Evolutionary conservation across 441 rosid species (phyloP).

Genomic region (Brassica balearica): DNA sequence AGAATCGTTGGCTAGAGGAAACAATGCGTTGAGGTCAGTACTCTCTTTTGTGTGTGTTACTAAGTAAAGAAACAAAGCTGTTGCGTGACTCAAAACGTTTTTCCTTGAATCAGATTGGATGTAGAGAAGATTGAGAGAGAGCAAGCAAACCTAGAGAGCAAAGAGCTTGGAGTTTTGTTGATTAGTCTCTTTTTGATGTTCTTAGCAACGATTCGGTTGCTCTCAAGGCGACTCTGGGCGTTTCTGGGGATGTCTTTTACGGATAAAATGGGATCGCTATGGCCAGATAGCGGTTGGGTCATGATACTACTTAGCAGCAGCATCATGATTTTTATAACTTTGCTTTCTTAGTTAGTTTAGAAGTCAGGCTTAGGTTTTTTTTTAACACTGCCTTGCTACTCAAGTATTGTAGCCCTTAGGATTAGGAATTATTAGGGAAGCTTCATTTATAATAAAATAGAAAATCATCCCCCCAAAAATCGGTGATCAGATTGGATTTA

Average conservation of each 20-base stretch:
- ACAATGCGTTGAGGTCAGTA: conserved; percentile 65
- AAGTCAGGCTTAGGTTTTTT: conserved; percentile 8
- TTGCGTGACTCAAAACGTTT: too few species aligned
- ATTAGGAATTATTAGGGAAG: neutral
- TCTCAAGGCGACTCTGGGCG: conserved; percentile 52
- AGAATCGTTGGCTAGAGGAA: conserved; percentile 65
- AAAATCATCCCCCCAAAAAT: neutral
- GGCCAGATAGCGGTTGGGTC: conserved; percentile 71
- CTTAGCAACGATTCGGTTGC: conserved; percentile 65
- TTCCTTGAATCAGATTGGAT: conserved; percentile 55
- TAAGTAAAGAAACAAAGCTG: too few species aligned
- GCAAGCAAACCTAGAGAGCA: conserved; percentile 67
- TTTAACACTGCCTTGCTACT: conserved; percentile 16
- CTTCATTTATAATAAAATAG: neutral
- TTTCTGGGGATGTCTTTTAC: conserved; percentile 48
- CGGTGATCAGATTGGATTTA: neutral
- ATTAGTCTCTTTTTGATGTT: conserved; percentile 70
- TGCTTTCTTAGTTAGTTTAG: conserved; percentile 47
- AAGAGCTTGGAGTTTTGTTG: conserved; percentile 69
- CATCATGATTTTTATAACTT: conserved; percentile 74
- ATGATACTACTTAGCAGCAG: conserved; percentile 82
- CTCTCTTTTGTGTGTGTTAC: neutral
- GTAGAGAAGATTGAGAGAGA: conserved; percentile 64
- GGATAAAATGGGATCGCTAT: conserved; percentile 41
- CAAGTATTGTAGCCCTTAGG: conserved; percentile 25